Percentiles rank a stretch among this genome's conserved stretches.
phyloP scores from a whole-genome alignment of 208 protist species.

The Leishmania mexicana region DNA sequence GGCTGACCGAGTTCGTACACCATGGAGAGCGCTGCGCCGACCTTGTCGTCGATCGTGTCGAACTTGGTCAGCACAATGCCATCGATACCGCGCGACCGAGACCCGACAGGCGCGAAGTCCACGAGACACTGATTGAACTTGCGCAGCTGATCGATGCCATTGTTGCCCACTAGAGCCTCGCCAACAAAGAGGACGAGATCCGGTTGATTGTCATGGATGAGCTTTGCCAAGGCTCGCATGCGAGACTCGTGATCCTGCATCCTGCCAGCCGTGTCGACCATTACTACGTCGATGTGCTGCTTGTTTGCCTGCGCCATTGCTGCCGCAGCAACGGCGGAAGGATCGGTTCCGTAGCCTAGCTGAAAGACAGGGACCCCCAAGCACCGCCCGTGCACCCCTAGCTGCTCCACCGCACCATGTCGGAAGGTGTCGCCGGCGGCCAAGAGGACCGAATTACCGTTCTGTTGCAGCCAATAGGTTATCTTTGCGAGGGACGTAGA shows the following conservation, averaged over 20 bases:
- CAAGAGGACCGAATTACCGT: constrained; percentile 93
- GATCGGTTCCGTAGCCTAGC: constrained; percentile 97
- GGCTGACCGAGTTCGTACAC: constrained; percentile 99
- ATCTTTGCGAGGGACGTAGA: constrained; percentile 99
- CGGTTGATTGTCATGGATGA: constrained; percentile 97
- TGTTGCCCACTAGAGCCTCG: constrained; percentile 99
- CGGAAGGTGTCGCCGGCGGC: constrained; percentile 99
- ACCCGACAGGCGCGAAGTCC: constrained; percentile 85
- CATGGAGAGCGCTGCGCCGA: constrained; percentile 99
- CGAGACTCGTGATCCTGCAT: constrained; percentile 99
- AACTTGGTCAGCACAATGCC: constrained; percentile 99
- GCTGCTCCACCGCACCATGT: constrained; percentile 99
- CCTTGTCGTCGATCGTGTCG: constrained; percentile 99
- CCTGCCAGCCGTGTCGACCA: constrained; percentile 99
- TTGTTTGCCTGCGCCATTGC: constrained; percentile 92
- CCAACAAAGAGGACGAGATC: constrained; percentile 99
- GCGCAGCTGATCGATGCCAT: constrained; percentile 98
- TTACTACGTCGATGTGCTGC: constrained; percentile 95
- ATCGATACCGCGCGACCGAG: constrained; percentile 95
- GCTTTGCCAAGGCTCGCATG: constrained; percentile 98
- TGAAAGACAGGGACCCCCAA: constrained; percentile 96
- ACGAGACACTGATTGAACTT: constrained; percentile 98
- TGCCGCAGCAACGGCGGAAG: constrained; percentile 92
- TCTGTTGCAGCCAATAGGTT: constrained; percentile 96
- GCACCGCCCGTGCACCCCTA: constrained; percentile 95